phyloP scores from a whole-genome alignment of 495 filamentous ascomycete genomes.

The Penicillium herquei region DNA sequence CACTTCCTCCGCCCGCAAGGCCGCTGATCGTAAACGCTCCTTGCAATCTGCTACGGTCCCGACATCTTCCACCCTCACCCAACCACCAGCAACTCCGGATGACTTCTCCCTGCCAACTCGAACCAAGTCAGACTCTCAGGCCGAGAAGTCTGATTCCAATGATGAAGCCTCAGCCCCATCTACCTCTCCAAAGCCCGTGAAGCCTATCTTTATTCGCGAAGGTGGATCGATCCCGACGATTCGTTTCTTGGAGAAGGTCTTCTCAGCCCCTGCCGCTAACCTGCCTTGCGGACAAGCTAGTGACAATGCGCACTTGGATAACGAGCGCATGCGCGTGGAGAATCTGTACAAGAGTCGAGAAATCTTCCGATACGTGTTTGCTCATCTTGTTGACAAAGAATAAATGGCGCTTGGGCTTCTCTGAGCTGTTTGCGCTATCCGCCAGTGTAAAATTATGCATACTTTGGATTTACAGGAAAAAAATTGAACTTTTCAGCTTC shows the following conservation, averaged over 20 bases:
- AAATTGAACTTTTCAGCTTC: neutral
- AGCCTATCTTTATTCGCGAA: conserved; percentile 84
- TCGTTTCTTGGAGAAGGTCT: conserved; percentile 92
- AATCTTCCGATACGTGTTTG: conserved; percentile 86
- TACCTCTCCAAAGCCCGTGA: conserved; percentile 17
- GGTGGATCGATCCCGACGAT: conserved; percentile 93
- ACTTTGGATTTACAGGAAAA: neutral
- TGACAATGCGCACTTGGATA: conserved; percentile 90
- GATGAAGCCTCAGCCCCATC: neutral
- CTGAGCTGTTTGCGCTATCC: neutral
- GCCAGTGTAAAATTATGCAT: conserved; percentile 11
- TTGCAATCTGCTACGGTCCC: conserved; percentile 40
- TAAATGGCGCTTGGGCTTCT: conserved; percentile 1
- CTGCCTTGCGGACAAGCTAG: conserved; percentile 94
- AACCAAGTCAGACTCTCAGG: conserved; percentile 16
- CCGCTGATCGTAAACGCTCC: conserved; percentile 36
- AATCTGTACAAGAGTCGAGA: conserved; percentile 90
- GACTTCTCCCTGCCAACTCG: conserved; percentile 20
- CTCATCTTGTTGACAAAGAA: conserved; percentile 56
- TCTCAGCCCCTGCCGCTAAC: conserved; percentile 87
- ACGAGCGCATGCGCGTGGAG: conserved; percentile 81
- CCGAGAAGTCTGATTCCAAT: neutral
- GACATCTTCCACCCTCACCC: conserved; percentile 59
- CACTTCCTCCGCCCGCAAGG: conserved; percentile 37
- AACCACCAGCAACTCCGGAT: conserved; percentile 31